Evolutionary conservation across 805 yeast genomes (phyloP).

Genomic region (Spathaspora sp.): DNA sequence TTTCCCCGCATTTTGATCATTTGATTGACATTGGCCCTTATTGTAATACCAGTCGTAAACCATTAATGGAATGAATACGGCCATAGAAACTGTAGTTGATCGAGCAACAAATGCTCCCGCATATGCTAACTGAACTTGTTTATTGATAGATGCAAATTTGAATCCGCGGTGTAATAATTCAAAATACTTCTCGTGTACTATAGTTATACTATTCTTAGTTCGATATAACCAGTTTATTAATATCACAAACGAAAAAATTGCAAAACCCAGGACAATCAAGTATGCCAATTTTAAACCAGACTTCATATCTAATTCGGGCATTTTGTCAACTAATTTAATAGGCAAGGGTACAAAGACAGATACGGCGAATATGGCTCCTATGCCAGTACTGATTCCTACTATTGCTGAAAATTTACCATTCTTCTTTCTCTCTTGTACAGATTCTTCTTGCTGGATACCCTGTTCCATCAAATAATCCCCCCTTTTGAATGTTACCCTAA

Average conservation of each 20-base stretch:
- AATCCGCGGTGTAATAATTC: constrained; percentile 46
- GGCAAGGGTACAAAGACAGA: constrained; percentile 55
- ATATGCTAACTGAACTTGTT: constrained; percentile 52
- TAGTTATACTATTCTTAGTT: constrained; percentile 12
- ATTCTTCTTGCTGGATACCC: constrained; percentile 13
- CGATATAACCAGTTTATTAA: constrained; percentile 46
- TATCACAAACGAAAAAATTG: constrained; percentile 35
- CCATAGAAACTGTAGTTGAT: constrained; percentile 53
- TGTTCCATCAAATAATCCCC: constrained; percentile 10
- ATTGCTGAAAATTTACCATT: constrained; percentile 56
- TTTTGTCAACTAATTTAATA: constrained; percentile 37
- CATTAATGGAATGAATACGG: constrained; percentile 61
- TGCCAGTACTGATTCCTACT: constrained; percentile 59
- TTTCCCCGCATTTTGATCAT: constrained; percentile 17
- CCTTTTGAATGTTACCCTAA: constrained; percentile 21
- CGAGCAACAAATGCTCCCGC: constrained; percentile 62
- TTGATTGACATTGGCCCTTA: constrained; percentile 45
- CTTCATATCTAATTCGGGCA: constrained; percentile 33
- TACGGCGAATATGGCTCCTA: constrained; percentile 67
- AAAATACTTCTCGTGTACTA: constrained; percentile 31
- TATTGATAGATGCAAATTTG: constrained; percentile 40
- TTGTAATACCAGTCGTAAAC: constrained; percentile 54
- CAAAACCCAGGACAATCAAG: constrained; percentile 40
- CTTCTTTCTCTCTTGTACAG: constrained; percentile 7
- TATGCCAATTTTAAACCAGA: constrained; percentile 48